Evolutionary conservation across 2,329 filamentous ascomycete genomes (phyloP).

Genomic region (Hymenoscyphus repandus): DNA sequence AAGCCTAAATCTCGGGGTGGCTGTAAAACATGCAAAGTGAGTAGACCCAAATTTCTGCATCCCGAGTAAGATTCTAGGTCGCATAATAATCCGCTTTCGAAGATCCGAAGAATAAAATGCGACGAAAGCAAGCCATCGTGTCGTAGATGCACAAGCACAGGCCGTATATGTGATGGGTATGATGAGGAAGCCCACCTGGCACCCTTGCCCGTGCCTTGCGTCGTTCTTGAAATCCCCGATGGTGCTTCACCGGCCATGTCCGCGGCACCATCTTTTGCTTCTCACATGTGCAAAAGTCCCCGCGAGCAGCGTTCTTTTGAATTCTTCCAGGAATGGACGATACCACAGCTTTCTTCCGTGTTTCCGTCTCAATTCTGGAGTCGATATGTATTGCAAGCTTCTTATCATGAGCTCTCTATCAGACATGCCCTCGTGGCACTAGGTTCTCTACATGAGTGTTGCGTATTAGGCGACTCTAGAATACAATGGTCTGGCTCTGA

Average conservation of each 20-base stretch:
- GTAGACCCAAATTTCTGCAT: too few species aligned
- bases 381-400: slow-evolving; percentile 53
- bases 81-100: too few species aligned
- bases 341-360: slow-evolving; percentile 19
- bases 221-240: too few species aligned
- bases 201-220: too few species aligned
- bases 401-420: slow-evolving; percentile 38
- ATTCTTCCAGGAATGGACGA: slow-evolving; percentile 21
- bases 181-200: slow-evolving; percentile 11
- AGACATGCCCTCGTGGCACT: slow-evolving; percentile 19
- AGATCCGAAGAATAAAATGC: slow-evolving; percentile 22
- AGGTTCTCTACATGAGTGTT: slow-evolving; percentile 17
- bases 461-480: too few species aligned
- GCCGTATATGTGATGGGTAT: slow-evolving; percentile 24
- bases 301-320: slow-evolving; percentile 10
- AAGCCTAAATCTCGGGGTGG: too few species aligned
- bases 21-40: too few species aligned
- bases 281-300: slow-evolving; percentile 13
- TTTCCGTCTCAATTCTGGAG: slow-evolving; percentile 62
- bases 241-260: too few species aligned
- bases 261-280: slow-evolving; percentile 10
- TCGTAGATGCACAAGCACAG: slow-evolving; percentile 17
- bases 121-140: slow-evolving; percentile 23
- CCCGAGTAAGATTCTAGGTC: too few species aligned
- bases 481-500: too few species aligned